A percentile compares a stretch with the other conserved stretches of the same genome.
phyloP scores from a whole-genome alignment of 2,329 filamentous ascomycete genomes.

The Fusarium agapanthi region DNA sequence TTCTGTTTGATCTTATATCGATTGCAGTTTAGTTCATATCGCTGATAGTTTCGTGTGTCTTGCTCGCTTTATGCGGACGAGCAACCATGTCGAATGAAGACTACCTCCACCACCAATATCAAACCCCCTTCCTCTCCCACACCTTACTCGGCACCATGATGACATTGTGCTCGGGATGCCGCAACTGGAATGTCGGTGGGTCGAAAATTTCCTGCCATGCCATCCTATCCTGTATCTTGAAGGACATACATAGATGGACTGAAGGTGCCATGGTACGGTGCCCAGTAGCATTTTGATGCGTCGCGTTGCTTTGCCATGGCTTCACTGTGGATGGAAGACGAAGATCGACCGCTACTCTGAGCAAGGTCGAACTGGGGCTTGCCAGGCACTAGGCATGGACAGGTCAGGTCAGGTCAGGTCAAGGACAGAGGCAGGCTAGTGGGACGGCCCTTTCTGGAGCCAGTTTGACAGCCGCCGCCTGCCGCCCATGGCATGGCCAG shows the following conservation, averaged over 20 bases:
- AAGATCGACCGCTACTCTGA: constrained; percentile 36
- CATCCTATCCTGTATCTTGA: constrained; percentile 24
- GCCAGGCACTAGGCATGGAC: constrained; percentile 25
- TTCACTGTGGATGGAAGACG: constrained; percentile 17
- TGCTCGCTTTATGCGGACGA: constrained; percentile 19
- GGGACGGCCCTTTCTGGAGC: constrained; percentile 43
- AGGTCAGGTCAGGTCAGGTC: background rate
- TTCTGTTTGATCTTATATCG: constrained; percentile 2
- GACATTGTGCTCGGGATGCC: constrained; percentile 39
- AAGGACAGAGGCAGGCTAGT: constrained; percentile 39
- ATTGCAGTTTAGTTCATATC: constrained; percentile 4
- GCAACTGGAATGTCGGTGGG: constrained; percentile 44
- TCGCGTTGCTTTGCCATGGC: constrained; percentile 21
- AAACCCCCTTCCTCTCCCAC: constrained; percentile 9
- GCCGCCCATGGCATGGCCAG: constrained; percentile 37
- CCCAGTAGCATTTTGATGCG: constrained; percentile 11
- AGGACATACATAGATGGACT: constrained; percentile 17
- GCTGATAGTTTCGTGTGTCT: constrained; percentile 7
- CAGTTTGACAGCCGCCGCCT: constrained; percentile 43
- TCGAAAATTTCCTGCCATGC: constrained; percentile 20
- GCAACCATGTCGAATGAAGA: constrained; percentile 8
- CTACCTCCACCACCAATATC: background rate
- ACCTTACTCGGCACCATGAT: constrained; percentile 28
- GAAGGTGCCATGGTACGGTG: background rate
- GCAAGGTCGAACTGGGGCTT: constrained; percentile 32